Evolutionary conservation across 768 basidiomycete species (phyloP).

Genomic region (Strobilomyces echinocephalus): DNA sequence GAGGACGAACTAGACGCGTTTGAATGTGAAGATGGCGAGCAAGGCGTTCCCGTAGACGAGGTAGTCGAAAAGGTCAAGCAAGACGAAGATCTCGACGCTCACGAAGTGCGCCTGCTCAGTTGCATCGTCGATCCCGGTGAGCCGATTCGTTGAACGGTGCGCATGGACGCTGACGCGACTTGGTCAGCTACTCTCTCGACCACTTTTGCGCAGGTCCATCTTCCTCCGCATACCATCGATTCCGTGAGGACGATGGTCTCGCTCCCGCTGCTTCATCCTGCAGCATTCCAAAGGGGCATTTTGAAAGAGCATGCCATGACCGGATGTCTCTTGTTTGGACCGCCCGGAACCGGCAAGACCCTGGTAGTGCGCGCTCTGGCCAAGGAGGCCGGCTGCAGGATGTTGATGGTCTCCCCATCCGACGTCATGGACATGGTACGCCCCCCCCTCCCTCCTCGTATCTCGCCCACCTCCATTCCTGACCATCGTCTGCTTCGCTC

Average conservation of each 20-base stretch:
- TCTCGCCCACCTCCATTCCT: neutral
- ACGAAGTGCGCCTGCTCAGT: constrained; percentile 74
- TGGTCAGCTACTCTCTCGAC: constrained; percentile 66
- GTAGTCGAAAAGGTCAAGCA: constrained; percentile 73
- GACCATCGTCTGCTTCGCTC: constrained; percentile 1
- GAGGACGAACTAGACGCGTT: constrained; percentile 29
- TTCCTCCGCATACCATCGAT: constrained; percentile 85
- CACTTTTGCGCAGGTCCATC: constrained; percentile 82
- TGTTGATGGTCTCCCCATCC: constrained; percentile 86
- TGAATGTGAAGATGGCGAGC: constrained; percentile 34
- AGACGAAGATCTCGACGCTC: constrained; percentile 69
- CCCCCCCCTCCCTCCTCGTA: constrained; percentile 5
- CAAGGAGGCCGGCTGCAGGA: constrained; percentile 88
- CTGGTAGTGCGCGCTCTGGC: constrained; percentile 86
- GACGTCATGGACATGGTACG: constrained; percentile 95
- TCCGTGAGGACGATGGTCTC: constrained; percentile 90
- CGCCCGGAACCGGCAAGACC: constrained; percentile 91
- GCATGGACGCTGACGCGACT: constrained; percentile 6
- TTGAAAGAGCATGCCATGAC: constrained; percentile 89
- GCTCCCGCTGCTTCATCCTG: constrained; percentile 79
- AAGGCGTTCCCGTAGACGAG: constrained; percentile 44
- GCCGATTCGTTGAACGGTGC: constrained; percentile 12
- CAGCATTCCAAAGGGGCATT: constrained; percentile 84
- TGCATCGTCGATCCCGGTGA: constrained; percentile 83
- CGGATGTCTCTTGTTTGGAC: constrained; percentile 88